These are phyloP conservation scores for Albizia julibrissin DNA, from an alignment of 306 rosid species.

Conservation along the genomic window DNA sequence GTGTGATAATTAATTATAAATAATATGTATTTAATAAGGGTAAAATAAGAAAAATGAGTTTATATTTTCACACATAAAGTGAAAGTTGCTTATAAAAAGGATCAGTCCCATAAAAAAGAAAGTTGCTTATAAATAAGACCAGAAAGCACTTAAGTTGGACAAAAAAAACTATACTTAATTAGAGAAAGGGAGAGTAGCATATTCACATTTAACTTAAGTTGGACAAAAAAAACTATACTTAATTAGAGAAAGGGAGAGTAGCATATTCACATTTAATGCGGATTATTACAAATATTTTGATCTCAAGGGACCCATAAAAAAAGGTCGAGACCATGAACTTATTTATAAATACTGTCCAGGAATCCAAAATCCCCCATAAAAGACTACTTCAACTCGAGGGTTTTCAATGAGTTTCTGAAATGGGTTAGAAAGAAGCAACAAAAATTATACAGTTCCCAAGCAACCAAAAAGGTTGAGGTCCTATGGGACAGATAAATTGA, in stretches of 20 bases:
- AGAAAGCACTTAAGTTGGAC: too few species aligned
- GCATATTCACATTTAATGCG: background rate
- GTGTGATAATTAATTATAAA: too few species aligned
- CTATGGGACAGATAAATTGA: slow-evolving; percentile 21
- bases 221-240: too few species aligned
- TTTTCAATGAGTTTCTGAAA: background rate
- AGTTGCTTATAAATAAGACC: too few species aligned
- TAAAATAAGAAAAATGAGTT: too few species aligned
- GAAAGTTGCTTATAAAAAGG: too few species aligned
- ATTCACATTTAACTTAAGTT: background rate
- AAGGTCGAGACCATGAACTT: background rate
- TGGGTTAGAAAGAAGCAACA: slow-evolving; percentile 33
- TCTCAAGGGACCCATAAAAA: background rate
- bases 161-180: too few species aligned
- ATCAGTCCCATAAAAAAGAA: too few species aligned
- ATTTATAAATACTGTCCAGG: background rate
- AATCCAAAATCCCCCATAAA: background rate
- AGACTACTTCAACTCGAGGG: slow-evolving; percentile 13
- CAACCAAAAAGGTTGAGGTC: slow-evolving; percentile 25
- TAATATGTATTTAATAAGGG: too few species aligned
- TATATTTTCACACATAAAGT: too few species aligned
- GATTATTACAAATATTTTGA: background rate
- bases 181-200: background rate
- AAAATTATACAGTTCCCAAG: slow-evolving; percentile 40
- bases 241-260: background rate